Base-by-base conservation (phyloP, 495 filamentous ascomycete species). In the Aspergillus sclerotiicarbonarius region DNA sequence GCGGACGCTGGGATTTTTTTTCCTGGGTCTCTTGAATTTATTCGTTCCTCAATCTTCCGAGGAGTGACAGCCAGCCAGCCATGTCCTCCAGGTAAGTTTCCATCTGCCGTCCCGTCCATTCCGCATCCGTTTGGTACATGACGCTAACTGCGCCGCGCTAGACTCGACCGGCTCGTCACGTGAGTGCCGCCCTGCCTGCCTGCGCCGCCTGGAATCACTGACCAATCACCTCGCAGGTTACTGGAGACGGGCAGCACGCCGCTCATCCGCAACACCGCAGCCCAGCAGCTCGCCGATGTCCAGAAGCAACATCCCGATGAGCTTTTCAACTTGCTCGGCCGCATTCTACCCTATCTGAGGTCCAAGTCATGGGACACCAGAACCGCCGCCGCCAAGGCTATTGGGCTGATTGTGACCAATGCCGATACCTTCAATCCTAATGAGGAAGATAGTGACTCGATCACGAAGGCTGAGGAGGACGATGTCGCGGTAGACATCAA, bases 231-330 rank as follows among this genome's bases (percentile, higher is more conserved):
- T 58, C 33, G 59, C 65, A 97, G 94, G 44, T 83, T 98, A 65
- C 85, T 98, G 46, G 95, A 98, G 81, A 96, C 92, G 35, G 94
- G 94, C 62, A 96, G 92, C 72, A 98, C 93, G 56, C 86, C 87
- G 65, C 76, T 98, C 53, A 97, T 98, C 57, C 88, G 95, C 54
- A 94, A 96, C 60, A 98, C 94, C 57, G 94, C 94, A 56, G 95
- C 96, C 35, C 89, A 94, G 67, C 94, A 98, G 76, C 83, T 98
- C 37, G 93, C 90, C 35, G 94, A 98, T 78, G 92, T 96, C 59
- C 95, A 98, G 72, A 98, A 96, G 68, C 87, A 92, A 61, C 95
- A 98, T 67, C 94, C 95, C 0, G 93, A 98, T 71, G 94, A 98
- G 67, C 79, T 98, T 4, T 98, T 97, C 73, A 97, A 98, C 63